Evolutionary conservation across 768 basidiomycete species (phyloP).

Genomic region (Fomitopsis pulvina): DNA sequence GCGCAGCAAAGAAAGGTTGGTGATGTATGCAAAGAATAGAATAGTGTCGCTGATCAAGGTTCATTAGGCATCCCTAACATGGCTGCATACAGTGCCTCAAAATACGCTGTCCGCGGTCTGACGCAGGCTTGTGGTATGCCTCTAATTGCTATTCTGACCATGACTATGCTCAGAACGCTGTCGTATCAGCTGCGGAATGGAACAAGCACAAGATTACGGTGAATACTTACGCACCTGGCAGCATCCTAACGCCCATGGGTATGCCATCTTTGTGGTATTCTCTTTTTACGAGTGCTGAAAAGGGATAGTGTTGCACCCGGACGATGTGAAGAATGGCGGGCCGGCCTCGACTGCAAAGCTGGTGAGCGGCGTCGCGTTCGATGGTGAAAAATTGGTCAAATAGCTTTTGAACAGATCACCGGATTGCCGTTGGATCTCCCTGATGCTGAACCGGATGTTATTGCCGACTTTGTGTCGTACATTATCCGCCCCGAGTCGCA

Average conservation of each 20-base stretch:
- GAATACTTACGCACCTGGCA: constrained; percentile 22
- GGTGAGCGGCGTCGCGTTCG: neutral
- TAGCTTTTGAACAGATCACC: neutral
- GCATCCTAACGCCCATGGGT: constrained; percentile 18
- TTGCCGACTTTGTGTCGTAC: constrained; percentile 18
- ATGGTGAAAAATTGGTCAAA: neutral
- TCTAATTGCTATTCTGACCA: no score
- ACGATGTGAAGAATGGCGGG: constrained; percentile 11
- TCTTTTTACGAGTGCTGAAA: neutral
- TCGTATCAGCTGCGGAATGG: constrained; percentile 13
- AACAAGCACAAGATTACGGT: constrained; percentile 18
- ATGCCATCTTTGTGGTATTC: constrained; percentile 17
- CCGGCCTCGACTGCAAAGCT: constrained; percentile 6
- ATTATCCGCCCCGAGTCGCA: constrained; percentile 13
- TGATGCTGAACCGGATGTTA: constrained; percentile 3
- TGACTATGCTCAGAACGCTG: no score
- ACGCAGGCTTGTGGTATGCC: constrained; percentile 17
- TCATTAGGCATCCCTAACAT: neutral
- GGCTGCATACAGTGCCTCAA: constrained; percentile 15
- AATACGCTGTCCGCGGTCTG: constrained; percentile 22
- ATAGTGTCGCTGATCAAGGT: neutral
- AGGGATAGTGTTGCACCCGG: constrained; percentile 3
- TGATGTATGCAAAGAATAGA: no score
- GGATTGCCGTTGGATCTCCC: constrained; percentile 7
- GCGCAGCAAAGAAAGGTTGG: constrained; percentile 13